Base-by-base conservation (phyloP, 768 basidiomycete genomes). In the Podaxis mareebaensis region DNA sequence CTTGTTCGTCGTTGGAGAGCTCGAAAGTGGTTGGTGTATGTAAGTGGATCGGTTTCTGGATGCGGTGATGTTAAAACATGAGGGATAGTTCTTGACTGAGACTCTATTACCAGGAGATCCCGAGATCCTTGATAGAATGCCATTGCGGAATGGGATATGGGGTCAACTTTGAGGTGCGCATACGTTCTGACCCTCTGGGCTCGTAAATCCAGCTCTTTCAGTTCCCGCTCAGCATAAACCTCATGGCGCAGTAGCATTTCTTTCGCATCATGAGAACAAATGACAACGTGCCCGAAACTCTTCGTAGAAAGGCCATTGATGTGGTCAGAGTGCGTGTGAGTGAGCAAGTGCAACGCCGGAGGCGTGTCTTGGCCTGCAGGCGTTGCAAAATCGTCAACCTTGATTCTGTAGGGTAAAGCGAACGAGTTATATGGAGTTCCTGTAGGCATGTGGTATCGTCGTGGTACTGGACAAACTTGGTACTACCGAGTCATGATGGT, bases 321-420 rank as follows among this genome's bases (percentile, higher is more conserved):
- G 70, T 97, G 95, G 74, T 96, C 95, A 0, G 94, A 83, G 75
- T 96, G 96, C 0, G 94, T 92, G 71, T 97, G 95, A 0, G 90
- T 87, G 59, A 97, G 83, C n/a, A 97, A 83, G 72, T 93, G 85
- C 11, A 95, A 79, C 4, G 81, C 74, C 4, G 82, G 78, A 8
- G 77, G 61, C 0, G 74, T 68, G 63, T 79, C 68, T 20, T 75
- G 73, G 39, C 73, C 68, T 33, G 73, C 57, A 8, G 74, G 70
- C 49, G 74, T 69, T 3, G 85, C 79, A 74, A 99, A 99, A 65
- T 88, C 85, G 71, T 99, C 96, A 30, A 98, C 88, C 1, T 93
- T 88, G 54, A 98, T 95, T 40, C 67, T 75, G 82, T 95, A 97
- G 4, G 93, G 92, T 5, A 80, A 82, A 4, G 90, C 78, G 70